Evolutionary conservation across 2,329 filamentous ascomycete species (phyloP), one percentile per base, ranked within the genome.

Genomic region (Pseudogymnoascus sp.): DNA sequence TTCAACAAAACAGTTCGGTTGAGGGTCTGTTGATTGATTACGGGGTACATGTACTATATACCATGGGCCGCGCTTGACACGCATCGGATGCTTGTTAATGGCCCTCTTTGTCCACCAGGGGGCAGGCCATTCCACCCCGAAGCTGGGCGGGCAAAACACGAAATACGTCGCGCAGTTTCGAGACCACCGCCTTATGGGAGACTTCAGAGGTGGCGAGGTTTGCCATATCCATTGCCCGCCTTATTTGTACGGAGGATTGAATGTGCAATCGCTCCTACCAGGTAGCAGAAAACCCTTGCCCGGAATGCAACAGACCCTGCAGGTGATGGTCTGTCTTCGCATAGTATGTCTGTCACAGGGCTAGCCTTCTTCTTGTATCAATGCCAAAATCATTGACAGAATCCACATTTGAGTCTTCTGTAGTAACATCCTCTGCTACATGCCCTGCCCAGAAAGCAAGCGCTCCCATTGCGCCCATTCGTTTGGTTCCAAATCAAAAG

Each of bases 391-490:
- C 8, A 17, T 55, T 31, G 27, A 55, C 27, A 55, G 27, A 55
- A 21, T 21, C 27, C 44, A 12, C n/a, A 55, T 55, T 6, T 2
- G 17, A 55, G 44, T 17, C n/a, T 29, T 55, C 31, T 8, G n/a
- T 31, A 55, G 27, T 55, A n/a, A 27, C 44, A 33, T 55, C 27
- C 44, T 31, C 27, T 31, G 44, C 44, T 55, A 55, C 27, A 31
- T 55, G 15, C 44, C 44, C 27, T 70, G 68, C 21, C 64, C 67
- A 42, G 66, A 59, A 58, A 66, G 31, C 31, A 72, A 58, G 21
- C 68, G 71, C 17, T 72, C 71, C 71, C 71, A 72, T 58, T 71
- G 70, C 10, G 65, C 5, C 70, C 71, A 72, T 61, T 71, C 68
- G 61, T 67, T 66, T 9, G 68, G 65, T 35, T 72, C 66, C 64